Evolutionary conservation across 139 green algal species (phyloP).

Genomic region (Closterium sp.): DNA sequence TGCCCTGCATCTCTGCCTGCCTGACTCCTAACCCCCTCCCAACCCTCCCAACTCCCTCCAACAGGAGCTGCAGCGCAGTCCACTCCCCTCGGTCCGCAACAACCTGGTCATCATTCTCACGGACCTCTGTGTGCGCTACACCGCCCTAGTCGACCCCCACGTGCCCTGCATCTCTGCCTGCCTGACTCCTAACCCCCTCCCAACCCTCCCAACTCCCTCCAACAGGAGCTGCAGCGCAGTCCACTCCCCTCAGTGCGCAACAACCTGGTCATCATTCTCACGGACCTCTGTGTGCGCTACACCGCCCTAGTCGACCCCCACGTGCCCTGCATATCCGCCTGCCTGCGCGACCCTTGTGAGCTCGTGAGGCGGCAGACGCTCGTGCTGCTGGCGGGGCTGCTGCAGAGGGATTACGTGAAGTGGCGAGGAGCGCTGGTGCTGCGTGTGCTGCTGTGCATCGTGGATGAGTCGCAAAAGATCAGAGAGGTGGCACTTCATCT

Average conservation of each 20-base stretch:
- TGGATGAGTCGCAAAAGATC: conserved; percentile 65
- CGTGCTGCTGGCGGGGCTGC: conserved; percentile 74
- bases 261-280: conserved; percentile 85
- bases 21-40: too few relatives aligned
- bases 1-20: too few relatives aligned
- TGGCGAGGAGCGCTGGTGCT: conserved; percentile 83
- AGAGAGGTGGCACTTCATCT: conserved; percentile 58
- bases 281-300: conserved; percentile 80
- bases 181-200: background rate
- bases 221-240: conserved; percentile 18
- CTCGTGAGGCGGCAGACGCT: conserved; percentile 78
- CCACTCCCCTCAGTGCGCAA: conserved; percentile 68
- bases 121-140: too few relatives aligned
- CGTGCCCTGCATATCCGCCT: conserved; percentile 63
- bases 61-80: too few relatives aligned
- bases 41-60: too few relatives aligned
- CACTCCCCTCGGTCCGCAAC: too few relatives aligned
- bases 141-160: too few relatives aligned
- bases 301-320: conserved; percentile 73
- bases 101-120: too few relatives aligned
- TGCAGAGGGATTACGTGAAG: conserved; percentile 85
- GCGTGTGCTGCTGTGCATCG: conserved; percentile 75
- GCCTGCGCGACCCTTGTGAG: conserved; percentile 74
- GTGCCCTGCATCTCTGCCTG: too few relatives aligned
- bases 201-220: too few relatives aligned